phyloP scores from a whole-genome alignment of 2,329 filamentous ascomycete species.

The Pestalotiopsis sp. region DNA sequence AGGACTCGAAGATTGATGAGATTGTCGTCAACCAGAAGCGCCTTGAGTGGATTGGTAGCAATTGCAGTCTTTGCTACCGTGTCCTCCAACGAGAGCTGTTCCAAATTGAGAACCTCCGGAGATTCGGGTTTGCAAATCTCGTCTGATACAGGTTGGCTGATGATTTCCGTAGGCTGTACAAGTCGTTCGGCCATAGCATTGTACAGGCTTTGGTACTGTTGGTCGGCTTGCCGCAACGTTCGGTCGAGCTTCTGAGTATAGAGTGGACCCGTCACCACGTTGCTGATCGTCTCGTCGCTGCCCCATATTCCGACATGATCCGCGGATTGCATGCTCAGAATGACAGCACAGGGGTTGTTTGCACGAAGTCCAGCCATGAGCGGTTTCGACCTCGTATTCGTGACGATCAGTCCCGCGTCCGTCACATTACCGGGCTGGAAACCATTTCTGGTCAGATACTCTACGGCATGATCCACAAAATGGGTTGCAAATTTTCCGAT shows the following conservation, averaged over 20 bases:
- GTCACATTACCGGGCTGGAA: background rate
- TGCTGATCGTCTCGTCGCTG: background rate
- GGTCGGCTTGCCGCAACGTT: slow-evolving; percentile 7
- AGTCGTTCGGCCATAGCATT: background rate
- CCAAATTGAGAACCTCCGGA: background rate
- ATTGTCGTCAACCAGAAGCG: slow-evolving; percentile 16
- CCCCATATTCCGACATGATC: background rate
- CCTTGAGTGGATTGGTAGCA: background rate
- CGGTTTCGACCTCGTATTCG: background rate
- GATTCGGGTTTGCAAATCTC: background rate
- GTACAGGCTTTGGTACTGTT: background rate
- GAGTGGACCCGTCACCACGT: slow-evolving; percentile 5
- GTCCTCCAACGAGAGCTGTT: background rate
- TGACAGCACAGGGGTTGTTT: background rate
- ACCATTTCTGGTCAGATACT: slow-evolving; percentile 8
- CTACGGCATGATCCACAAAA: slow-evolving; percentile 5
- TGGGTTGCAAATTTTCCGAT: background rate
- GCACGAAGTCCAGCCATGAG: background rate
- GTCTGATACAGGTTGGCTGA: background rate
- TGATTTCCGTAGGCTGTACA: background rate
- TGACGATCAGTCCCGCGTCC: slow-evolving; percentile 6
- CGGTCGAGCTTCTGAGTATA: slow-evolving; percentile 5
- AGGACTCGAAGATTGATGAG: slow-evolving; percentile 13
- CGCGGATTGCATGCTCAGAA: background rate
- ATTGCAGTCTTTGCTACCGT: background rate